Percentiles rank a stretch among this genome's conserved stretches.
These are phyloP conservation scores for Fusarium sp. DNA, from an alignment of 2,329 filamentous ascomycete species.

Conservation along the genomic window DNA sequence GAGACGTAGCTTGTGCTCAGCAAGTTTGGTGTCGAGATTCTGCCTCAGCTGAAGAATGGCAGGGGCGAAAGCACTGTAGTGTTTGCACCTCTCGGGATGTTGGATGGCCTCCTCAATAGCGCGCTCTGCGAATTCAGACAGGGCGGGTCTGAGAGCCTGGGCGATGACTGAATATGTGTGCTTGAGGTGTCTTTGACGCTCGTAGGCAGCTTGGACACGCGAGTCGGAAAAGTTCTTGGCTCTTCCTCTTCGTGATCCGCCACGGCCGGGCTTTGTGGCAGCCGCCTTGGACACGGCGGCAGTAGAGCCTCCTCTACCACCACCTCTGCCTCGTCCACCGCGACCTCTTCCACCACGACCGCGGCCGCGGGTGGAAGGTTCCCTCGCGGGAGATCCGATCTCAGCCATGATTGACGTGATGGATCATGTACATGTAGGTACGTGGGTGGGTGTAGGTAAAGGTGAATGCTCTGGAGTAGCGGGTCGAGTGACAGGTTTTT, in stretches of 20 bases:
- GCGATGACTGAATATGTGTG: constrained; percentile 73
- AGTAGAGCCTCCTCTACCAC: constrained; percentile 49
- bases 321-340: constrained; percentile 47
- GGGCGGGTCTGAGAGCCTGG: constrained; percentile 71
- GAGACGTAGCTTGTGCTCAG: constrained; percentile 48
- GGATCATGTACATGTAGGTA: constrained; percentile 48
- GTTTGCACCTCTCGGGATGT: constrained; percentile 64
- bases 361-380: constrained; percentile 53
- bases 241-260: constrained; percentile 60
- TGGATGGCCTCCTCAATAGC: constrained; percentile 68
- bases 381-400: constrained; percentile 53
- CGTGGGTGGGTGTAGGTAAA: constrained; percentile 22
- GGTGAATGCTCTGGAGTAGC: constrained; percentile 34
- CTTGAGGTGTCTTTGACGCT: constrained; percentile 75
- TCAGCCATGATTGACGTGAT: constrained; percentile 52
- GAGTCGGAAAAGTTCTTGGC: constrained; percentile 68
- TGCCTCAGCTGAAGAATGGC: constrained; percentile 63
- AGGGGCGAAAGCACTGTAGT: constrained; percentile 64
- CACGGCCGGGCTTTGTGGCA: constrained; percentile 53
- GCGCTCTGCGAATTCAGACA: constrained; percentile 74
- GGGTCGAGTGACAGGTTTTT: constrained; percentile 38
- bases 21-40: constrained; percentile 48
- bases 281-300: constrained; percentile 50
- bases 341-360: constrained; percentile 49
- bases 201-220: constrained; percentile 68